phyloP scores from a whole-genome alignment of 1,139 yeast species.

The Saccharomycopsis hybrid region DNA sequence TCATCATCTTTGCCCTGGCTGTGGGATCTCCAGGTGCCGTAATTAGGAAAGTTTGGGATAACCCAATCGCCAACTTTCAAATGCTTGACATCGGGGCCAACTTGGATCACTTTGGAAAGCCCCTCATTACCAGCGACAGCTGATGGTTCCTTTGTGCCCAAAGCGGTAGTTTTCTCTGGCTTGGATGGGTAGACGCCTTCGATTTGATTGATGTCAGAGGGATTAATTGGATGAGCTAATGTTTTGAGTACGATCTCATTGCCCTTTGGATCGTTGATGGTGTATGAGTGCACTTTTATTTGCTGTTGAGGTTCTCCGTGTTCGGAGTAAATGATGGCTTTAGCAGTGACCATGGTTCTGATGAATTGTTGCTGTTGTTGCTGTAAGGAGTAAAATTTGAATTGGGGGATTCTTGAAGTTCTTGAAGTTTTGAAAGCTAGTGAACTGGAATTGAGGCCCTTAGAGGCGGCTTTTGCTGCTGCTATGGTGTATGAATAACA shows the following conservation, averaged over 20 bases:
- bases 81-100: constrained; percentile 42
- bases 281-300: constrained; percentile 45
- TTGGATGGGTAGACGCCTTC: constrained; percentile 92
- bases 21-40: constrained; percentile 95
- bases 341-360: constrained; percentile 35
- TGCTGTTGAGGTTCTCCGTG: constrained; percentile 60
- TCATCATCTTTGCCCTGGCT: constrained; percentile 47
- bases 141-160: constrained; percentile 53
- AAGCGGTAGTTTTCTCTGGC: constrained; percentile 47
- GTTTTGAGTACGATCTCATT: constrained; percentile 33
- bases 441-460: too few relatives aligned
- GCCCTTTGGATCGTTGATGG: constrained; percentile 41
- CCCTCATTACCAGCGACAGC: constrained; percentile 96
- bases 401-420: not conserved
- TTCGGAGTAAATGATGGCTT: constrained; percentile 49
- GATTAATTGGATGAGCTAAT: constrained; percentile 87
- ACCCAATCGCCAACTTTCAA: constrained; percentile 82
- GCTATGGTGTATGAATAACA: too few relatives aligned
- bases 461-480: too few relatives aligned
- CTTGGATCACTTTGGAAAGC: constrained; percentile 70
- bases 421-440: too few relatives aligned
- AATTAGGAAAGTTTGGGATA: constrained; percentile 72
- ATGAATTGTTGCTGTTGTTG: not conserved
- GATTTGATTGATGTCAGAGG: constrained; percentile 84
- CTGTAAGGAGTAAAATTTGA: not conserved